Base-by-base conservation (phyloP, 768 basidiomycete species). In the Sistotremastrum suecicum region DNA sequence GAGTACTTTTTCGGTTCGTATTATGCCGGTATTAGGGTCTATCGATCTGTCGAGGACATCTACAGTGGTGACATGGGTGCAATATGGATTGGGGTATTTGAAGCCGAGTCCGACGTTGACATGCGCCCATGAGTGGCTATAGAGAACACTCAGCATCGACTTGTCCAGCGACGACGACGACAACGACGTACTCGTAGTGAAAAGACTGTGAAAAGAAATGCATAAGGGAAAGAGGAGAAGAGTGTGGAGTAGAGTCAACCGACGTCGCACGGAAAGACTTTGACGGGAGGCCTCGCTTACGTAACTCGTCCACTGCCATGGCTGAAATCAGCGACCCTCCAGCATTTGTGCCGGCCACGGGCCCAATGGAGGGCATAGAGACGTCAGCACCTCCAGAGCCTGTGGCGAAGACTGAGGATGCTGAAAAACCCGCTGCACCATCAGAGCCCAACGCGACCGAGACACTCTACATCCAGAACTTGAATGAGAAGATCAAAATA, bases 71-170 rank as follows among this genome's bases (percentile, higher is more conserved):
- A 90, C 88, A 60, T 90, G 88, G 28, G 83, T 75, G 64, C 87
- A 89, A 56, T 84, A 84, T 44, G 89, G 83, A 61, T 94, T 94
- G 43, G 91, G 91, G 63, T 95, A 95, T 71, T 95, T 95, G 53
- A 83, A 80, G 83, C 88, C 91, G 73, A 94, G 85, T 52, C 85
- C 86, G 58, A 84, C 81, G 50, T 90, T 78, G 53, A 92, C 88
- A 67, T 89, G 87, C 49, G 80, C 72, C 82, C 90, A 92, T 37
- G 88, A 74, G 58, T 90, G 87, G 50, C 90, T 95, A 41, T 10
- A 54, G 44, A 39, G n/a, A 37, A 42, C 8, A 46, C 40, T 39
- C 4, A 45, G 47, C 37, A 50, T 53, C 39, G 55, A 47, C 48
- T 43, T 42, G 37, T 33, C 44, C 33, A 50, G 45, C 39, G 37